Evolutionary conservation across 805 yeast genomes (phyloP), one percentile per base, ranked within the genome.

Genomic region (Suhomyces pyralidae): DNA sequence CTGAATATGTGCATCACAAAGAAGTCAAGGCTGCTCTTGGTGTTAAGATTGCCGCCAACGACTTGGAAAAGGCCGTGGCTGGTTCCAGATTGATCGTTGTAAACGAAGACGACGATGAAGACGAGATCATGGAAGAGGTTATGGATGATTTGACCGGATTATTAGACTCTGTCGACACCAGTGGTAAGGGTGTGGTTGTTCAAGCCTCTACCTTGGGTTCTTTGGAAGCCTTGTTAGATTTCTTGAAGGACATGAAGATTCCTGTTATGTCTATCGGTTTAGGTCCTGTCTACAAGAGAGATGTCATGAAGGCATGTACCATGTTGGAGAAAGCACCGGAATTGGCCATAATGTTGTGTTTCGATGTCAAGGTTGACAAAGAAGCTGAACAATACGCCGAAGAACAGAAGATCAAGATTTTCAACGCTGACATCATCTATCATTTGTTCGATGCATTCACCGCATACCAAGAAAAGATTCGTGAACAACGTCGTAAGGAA

Each of bases 181-280:
- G 92, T 46, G 99, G 99, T 65, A 84, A 83, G 68, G 99, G 99
- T 83, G 99, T 94, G 51, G 90, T 91, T 62, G 99, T 94, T 46
- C 99, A 94, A 77, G 97, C 99, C 1, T 91, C 97, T 5, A 94
- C 99, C 19, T 82, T 94, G 66, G 99, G 99, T 81, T 92, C 99
- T 43, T 79, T 94, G 64, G 99, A 94, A 77, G 99, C 99, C 3
- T 78, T 94, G 61, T 81, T 94, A 58, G 98, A 93, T 73, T 94
- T 94, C 90, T 82, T 94, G 70, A 93, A 93, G 75, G 96, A 90
- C 65, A 90, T 92, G 97, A 94, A 94, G 81, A 94, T 94, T 72
- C 99, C 99, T 19, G 99, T 94, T 36, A 91, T 93, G 97, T 88
- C 97, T 34, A 92, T 94, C 67, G 96, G 97, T 51, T 81, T 94